Evolutionary conservation across 768 basidiomycete species (phyloP), one percentile per base, ranked within the genome.

Genomic region (Mycena floridula): DNA sequence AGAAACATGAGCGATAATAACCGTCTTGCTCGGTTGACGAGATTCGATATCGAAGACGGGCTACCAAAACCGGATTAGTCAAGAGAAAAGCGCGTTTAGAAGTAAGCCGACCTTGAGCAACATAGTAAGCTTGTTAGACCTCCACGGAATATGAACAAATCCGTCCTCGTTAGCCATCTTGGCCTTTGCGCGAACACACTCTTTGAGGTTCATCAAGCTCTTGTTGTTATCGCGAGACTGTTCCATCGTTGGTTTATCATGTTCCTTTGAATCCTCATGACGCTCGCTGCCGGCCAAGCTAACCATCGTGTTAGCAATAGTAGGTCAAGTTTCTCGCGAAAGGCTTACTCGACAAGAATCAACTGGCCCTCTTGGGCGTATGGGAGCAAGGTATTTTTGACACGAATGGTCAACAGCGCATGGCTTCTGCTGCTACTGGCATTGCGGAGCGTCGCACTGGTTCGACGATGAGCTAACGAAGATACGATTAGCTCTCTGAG

Each of bases 141-240:
- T 52, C 54, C 59, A 66, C 0, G 65, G 65, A 26, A 66, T 64
- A 44, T 66, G 64, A 20, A 65, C 64, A 40, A 65, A 66, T 22
- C 59, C 62, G 26, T 63, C 64, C 42, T 66, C 62, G 11, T 49
- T 48, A 8, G 59, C 61, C 50, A 64, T 62, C 48, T 59, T 63
- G 15, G 65, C 64, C 44, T 62, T 64, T 21, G 65, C 63, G 22
- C 62, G 60, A n/a, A 66, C 65, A 35, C 65, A 66, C 35, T 66
- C 65, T 50, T 66, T 66, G 30, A 66, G 56, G 40, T 59, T 57
- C 59, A 64, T 61, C 21, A 66, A 50, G 37, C 59, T 61, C 48
- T 63, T 64, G 54, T 66, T 66, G 45, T 64, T 65, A 44, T 65
- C 65, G 9, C 58, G 45, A 7, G 58, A 55, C 42, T 66, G 61